Base-by-base conservation (phyloP, 495 filamentous ascomycete species). In the Aspergillus saccharolyticus region DNA sequence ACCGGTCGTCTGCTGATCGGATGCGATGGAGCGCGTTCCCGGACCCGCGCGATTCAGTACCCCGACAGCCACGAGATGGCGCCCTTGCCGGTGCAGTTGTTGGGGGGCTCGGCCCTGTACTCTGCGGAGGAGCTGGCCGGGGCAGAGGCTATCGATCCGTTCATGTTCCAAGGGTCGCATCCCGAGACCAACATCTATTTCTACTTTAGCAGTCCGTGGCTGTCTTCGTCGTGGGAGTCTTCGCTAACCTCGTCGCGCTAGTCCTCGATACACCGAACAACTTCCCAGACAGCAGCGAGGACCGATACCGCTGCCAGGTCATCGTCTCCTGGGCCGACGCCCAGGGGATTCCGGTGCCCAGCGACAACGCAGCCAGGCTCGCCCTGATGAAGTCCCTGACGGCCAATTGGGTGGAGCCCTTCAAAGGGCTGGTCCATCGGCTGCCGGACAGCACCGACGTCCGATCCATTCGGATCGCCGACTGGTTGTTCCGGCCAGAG, bases 151-250 rank as follows among this genome's bases (percentile, higher is more conserved):
- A 74, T 85, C 17, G 83, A 87, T 51, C 82, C 83, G 0, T 80
- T 78, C 21, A 80, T 88, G 43, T 81, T 87, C 46, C 83, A 86
- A 49, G 83, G 83, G 1, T 74, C 77, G 4, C 76, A 85, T 51
- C 83, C 85, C 0, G 67, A 73, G 14, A 79, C 83, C 12, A 70
- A 80, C 22, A 73, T 78, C 4, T 87, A 80, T 63, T 55, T 85
- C 0, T 86, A 77, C 65, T 84, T 81, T 5, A 50, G 47, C 47
- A 1, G 47, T 50, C 28, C 7, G 47, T 30, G 10, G 10, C 33
- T 39, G 33, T 8, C 33, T 2, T 39, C 7, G 5, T 39, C 33
- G 14, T 39, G n/a, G n/a, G n/a, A n/a, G n/a, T n/a, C n/a, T n/a
- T n/a, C n/a, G n/a, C n/a, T n/a, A n/a, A n/a, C n/a, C n/a, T n/a